A percentile compares a stretch with the other conserved stretches of the same genome.
These are phyloP conservation scores for Mycena metata DNA, from an alignment of 768 basidiomycete genomes.

Conservation along the genomic window DNA sequence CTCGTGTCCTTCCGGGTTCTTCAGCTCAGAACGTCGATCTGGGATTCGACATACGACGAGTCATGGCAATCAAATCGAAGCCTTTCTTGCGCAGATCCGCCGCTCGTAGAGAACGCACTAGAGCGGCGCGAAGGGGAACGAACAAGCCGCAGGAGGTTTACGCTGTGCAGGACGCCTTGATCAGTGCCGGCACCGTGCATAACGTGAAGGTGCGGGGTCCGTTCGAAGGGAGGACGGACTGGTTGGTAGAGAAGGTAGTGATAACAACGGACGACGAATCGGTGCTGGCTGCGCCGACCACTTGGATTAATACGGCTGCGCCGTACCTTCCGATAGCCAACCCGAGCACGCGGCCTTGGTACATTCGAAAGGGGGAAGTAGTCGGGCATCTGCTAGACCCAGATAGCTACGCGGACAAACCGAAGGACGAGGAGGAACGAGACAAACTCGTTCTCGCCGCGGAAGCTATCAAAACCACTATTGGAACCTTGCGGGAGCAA, in stretches of 20 bases:
- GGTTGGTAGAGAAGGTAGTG: slow-evolving; percentile 38
- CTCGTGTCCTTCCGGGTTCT: slow-evolving; percentile 16
- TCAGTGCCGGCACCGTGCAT: slow-evolving; percentile 1
- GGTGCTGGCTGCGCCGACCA: slow-evolving; percentile 33
- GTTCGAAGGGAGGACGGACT: slow-evolving; percentile 22
- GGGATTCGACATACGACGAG: slow-evolving; percentile 22
- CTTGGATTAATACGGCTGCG: slow-evolving; percentile 26
- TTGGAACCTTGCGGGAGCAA: slow-evolving; percentile 8
- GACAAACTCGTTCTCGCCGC: background rate
- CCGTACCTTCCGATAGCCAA: slow-evolving; percentile 38
- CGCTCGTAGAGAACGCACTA: background rate
- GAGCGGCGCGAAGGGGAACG: too few species aligned
- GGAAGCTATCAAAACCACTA: slow-evolving; percentile 13
- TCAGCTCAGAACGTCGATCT: slow-evolving; percentile 18
- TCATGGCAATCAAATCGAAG: background rate
- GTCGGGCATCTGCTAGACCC: too few species aligned
- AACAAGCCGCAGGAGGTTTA: background rate
- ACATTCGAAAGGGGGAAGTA: slow-evolving; percentile 32
- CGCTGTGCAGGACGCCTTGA: slow-evolving; percentile 6
- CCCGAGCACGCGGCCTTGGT: slow-evolving; percentile 20
- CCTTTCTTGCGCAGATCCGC: background rate
- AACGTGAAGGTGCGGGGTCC: slow-evolving; percentile 19
- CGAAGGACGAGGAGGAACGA: slow-evolving; percentile 5
- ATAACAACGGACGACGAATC: slow-evolving; percentile 26
- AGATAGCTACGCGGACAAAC: slow-evolving; percentile 9